Evolutionary conservation across 1,284 basidiomycete species (phyloP), one percentile per base, ranked within the genome.

Genomic region (Ganoderma leucocontextum): DNA sequence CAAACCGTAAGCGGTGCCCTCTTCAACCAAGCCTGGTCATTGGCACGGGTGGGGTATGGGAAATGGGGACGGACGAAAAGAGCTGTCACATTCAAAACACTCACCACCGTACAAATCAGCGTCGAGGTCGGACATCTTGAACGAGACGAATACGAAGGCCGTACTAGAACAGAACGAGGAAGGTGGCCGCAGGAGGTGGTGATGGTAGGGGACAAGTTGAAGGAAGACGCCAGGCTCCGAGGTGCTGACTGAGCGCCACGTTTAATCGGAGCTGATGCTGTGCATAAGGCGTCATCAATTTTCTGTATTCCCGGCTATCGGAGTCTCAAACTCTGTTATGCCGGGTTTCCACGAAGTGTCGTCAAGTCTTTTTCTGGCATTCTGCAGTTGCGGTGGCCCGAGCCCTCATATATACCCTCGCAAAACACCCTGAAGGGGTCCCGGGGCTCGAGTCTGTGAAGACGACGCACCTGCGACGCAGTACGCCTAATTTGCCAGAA

Each of bases 101-200:
- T 63, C 75, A 91, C 92, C 92, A 76, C 92, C 93, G 76, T 95
- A 95, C 70, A 95, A 85, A 79, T 95, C 92, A 82, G 91, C 90
- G 79, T 94, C 93, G 78, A 93, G 90, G 83, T 93, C 91, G 72
- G 91, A 89, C 89, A 89, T 88, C 75, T 41, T 60, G 75, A 80
- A 29, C 44, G 74, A 80, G 72, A 75, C 76, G 73, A 77, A 78
- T 15, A 59, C 52, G 57, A 60, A 35, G n/a, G 55, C 39, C 17
- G 25, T 29, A 22, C 9, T 2, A 19, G n/a, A 25, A 9, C 38
- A 59, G 38, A 53, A 49, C 7, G 36, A 15, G 19, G 36, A 22
- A 22, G 39, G 1, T 13, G 58, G 57, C 6, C 25, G 42, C 22
- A 3, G 77, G 38, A 39, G 61, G 49, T 65, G 72, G 65, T 72